These are phyloP conservation scores for Zopfochytrium polystomum DNA, from an alignment of 371 early-diverging fungal species.

Conservation along the genomic window DNA sequence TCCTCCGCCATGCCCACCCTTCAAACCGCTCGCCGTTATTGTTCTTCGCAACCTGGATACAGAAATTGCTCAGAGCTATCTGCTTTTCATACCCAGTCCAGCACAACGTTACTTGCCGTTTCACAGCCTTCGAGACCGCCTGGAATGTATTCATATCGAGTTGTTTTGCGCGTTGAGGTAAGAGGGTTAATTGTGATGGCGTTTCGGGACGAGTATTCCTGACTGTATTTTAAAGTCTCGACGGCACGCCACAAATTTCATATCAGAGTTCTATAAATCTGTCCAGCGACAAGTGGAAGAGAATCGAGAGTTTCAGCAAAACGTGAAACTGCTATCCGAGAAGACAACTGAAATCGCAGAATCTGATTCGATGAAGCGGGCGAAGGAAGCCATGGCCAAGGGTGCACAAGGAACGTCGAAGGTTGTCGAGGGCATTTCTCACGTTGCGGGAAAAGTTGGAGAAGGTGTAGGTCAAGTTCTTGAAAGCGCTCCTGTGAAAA, in stretches of 20 bases:
- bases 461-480: slow-evolving; percentile 69
- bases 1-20: too few species aligned
- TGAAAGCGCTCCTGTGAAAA: slow-evolving; percentile 54
- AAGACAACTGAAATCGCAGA: slow-evolving; percentile 73
- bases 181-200: too few species aligned
- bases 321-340: slow-evolving; percentile 84
- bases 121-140: too few species aligned
- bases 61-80: too few species aligned
- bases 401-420: slow-evolving; percentile 62
- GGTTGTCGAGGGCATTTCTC: slow-evolving; percentile 36
- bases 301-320: slow-evolving; percentile 84
- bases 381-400: slow-evolving; percentile 77
- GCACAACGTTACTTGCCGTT: too few species aligned
- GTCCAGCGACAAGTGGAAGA: slow-evolving; percentile 87
- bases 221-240: not conserved
- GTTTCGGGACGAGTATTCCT: too few species aligned
- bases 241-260: too few species aligned
- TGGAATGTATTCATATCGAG: too few species aligned
- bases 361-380: slow-evolving; percentile 82
- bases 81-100: too few species aligned
- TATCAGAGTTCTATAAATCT: slow-evolving; percentile 71
- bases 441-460: slow-evolving; percentile 33
- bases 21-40: too few species aligned
- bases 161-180: too few species aligned
- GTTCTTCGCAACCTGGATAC: too few species aligned